Percentiles rank a stretch among this genome's conserved stretches.
phyloP scores from a whole-genome alignment of 2,329 filamentous ascomycete species.

The Talaromyces marneffei region DNA sequence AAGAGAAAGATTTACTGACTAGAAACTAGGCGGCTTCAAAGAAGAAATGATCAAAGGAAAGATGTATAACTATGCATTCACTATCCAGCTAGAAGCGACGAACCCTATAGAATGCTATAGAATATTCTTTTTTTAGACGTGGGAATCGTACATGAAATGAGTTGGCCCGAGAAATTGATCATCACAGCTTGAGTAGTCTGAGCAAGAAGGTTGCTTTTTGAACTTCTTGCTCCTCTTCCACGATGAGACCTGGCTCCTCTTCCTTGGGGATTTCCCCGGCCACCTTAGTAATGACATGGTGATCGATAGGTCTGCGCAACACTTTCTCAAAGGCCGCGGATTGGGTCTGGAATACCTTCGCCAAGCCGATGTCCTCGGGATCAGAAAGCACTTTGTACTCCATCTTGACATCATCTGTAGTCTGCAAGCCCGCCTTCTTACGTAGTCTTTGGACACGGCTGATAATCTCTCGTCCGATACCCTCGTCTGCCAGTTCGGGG shows the following conservation, averaged over 20 bases:
- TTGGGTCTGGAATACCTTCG: conserved; percentile 64
- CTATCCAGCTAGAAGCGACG: conserved; percentile 3
- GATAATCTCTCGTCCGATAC: conserved; percentile 84
- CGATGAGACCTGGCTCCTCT: conserved; percentile 58
- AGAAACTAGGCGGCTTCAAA: conserved; percentile 47
- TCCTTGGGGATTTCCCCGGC: conserved; percentile 53
- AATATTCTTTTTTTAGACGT: conserved; percentile 6
- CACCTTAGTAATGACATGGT: conserved; percentile 49
- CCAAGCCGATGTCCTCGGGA: conserved; percentile 68
- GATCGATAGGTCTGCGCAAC: conserved; percentile 69
- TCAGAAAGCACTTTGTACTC: conserved; percentile 78
- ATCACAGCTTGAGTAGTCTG: conserved; percentile 66
- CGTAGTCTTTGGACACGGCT: conserved; percentile 85
- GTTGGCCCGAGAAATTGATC: too few relatives aligned
- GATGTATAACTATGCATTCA: conserved; percentile 2
- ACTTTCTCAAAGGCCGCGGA: conserved; percentile 66
- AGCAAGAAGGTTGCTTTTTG: conserved; percentile 76
- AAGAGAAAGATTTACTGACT: conserved; percentile 11
- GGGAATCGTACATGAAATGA: conserved; percentile 6
- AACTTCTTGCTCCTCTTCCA: conserved; percentile 78
- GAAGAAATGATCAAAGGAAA: conserved; percentile 31
- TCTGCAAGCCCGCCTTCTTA: conserved; percentile 85
- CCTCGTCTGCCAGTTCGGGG: conserved; percentile 80
- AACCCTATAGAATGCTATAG: neutral
- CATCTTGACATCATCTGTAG: conserved; percentile 94